Conservation (phyloP, 495 filamentous ascomycete species). For the Massariosphaeria phaeospora region DNA sequence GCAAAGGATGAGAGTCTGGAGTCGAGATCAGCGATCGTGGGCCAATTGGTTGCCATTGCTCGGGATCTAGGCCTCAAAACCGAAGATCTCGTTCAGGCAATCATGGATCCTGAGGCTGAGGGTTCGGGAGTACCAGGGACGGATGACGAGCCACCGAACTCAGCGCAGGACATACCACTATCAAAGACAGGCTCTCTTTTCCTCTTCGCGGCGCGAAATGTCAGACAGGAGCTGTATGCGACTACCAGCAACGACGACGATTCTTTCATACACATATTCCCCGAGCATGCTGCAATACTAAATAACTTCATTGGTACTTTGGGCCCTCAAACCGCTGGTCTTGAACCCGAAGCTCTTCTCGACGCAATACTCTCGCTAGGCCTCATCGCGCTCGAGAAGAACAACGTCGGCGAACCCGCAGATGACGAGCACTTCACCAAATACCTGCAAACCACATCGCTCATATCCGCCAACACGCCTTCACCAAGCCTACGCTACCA, state of each 20-base stretch:
- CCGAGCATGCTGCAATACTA: conserved; percentile 41
- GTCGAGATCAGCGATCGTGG: conserved; percentile 64
- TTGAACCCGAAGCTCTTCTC: conserved; percentile 42
- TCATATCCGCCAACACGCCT: conserved; percentile 64
- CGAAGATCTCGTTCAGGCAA: conserved; percentile 48
- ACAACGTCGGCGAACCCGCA: conserved; percentile 38
- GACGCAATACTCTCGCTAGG: conserved; percentile 48
- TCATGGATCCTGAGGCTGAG: conserved; percentile 43
- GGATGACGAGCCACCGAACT: conserved; percentile 41
- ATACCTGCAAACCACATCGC: conserved; percentile 54
- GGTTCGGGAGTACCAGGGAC: conserved; percentile 42
- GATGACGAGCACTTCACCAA: conserved; percentile 40
- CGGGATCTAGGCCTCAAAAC: conserved; percentile 54
- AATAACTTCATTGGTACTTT: conserved; percentile 36
- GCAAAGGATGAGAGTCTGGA: conserved; percentile 57
- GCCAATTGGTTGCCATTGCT: conserved; percentile 69
- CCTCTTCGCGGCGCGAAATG: conserved; percentile 40
- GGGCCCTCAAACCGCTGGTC: conserved; percentile 34
- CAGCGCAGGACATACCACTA: conserved; percentile 62
- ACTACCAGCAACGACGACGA: neutral
- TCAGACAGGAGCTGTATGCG: conserved; percentile 37
- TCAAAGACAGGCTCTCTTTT: conserved; percentile 56
- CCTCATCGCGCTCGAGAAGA: conserved; percentile 37
- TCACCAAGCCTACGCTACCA: conserved; percentile 63
- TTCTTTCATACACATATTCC: conserved; percentile 36